Evolutionary conservation across 1,139 yeast species (phyloP), one percentile per base, ranked within the genome.

Genomic region (Yamadazyma taylorii): DNA sequence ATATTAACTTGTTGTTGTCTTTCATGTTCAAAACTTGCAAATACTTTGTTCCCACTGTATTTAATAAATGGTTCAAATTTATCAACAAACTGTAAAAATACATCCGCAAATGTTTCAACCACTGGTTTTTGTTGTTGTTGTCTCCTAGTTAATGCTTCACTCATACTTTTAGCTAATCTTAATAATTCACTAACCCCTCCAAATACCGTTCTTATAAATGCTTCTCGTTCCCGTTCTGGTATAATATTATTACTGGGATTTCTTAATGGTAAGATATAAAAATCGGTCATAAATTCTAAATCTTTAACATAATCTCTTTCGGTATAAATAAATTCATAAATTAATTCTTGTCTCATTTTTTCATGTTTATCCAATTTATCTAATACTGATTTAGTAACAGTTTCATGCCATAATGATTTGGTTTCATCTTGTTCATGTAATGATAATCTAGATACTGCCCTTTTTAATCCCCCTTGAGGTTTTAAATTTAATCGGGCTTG

Each of bases 271-370:
- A 88, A 80, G 56, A 92, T 90, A 79, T 96, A 94, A 50, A 86
- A 89, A 59, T 92, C 97, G 33, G 96, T 81, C 58, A 94, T 73
- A 51, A 90, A 87, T 60, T 92, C 98, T 55, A 92, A 71, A 54
- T 94, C 96, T 62, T 89, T 90, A 40, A 92, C 96, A 60, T 90
- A 92, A 48, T 94, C 95, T 43, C 97, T 78, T 63, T 92, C 98
- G 2, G 97, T 92, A 51, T 87, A 85, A 37, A 88, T 87, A 26
- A 92, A 85, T 61, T 92, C 98, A 63, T 89, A 92, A 39, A 92
- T 92, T 47, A 92, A 83, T 56, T 92, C 98, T 60, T 92, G 98
- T 48, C 97, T 78, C 68, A 88, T 89, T 57, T 87, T 85, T 59
- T 92, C 98, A 40, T 71, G 78, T 49, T 88, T 92, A 42, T 87